phyloP scores from a whole-genome alignment of 202 grass and related monocot genomes.

The Elaeis oleifera region DNA sequence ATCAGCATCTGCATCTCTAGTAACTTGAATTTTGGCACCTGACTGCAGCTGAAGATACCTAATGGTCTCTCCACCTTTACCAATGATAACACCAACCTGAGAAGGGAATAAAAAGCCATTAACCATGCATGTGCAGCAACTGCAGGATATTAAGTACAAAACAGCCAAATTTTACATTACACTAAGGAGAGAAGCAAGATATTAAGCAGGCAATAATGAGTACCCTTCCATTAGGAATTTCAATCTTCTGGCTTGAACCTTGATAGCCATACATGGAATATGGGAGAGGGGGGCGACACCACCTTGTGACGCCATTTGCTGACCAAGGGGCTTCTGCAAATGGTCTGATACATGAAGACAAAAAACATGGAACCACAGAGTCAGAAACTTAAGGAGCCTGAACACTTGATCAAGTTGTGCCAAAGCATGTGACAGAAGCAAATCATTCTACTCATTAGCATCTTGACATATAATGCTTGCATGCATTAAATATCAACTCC shows the following conservation, averaged over 20 bases:
- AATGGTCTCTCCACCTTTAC: constrained; percentile 91
- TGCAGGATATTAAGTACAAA: neutral
- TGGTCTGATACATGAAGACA: constrained; percentile 15
- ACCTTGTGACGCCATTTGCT: constrained; percentile 49
- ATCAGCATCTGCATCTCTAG: constrained; percentile 75
- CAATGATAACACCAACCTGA: constrained; percentile 95
- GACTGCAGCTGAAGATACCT: constrained; percentile 80
- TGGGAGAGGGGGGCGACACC: constrained; percentile 15
- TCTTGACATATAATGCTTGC: too few relatives aligned
- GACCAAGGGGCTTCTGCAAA: constrained; percentile 33
- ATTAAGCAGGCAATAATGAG: neutral
- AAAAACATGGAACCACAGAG: neutral
- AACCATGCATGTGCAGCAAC: neutral
- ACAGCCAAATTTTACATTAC: too few relatives aligned
- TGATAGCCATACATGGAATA: constrained; percentile 71
- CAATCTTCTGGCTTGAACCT: constrained; percentile 81
- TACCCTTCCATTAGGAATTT: constrained; percentile 95
- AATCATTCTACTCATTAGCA: too few relatives aligned
- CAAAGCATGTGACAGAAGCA: too few relatives aligned
- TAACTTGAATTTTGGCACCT: constrained; percentile 95
- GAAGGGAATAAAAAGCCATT: too few relatives aligned
- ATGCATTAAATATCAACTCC: too few relatives aligned
- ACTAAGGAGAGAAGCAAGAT: too few relatives aligned
- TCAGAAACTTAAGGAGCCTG: neutral
- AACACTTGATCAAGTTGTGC: too few relatives aligned